Evolutionary conservation across 75 land plant genomes (phyloP), one percentile per base, ranked within the genome.

Genomic region (Pinus taeda): DNA sequence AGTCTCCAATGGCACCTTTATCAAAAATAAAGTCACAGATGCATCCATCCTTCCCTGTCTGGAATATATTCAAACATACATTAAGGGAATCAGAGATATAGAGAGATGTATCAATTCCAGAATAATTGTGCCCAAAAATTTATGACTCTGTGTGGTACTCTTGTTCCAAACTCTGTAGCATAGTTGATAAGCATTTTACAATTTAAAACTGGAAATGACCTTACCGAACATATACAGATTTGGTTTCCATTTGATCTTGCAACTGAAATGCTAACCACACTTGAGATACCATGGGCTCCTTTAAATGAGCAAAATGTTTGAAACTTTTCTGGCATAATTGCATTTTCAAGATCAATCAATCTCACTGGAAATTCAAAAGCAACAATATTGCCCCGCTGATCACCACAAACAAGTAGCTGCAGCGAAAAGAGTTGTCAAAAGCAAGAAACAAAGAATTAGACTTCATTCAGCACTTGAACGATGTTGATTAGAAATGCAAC

Each of bases 1-100:
- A 22, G 63, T 62, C n/a, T 55, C 6, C 26, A 21, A 26, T 58
- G 24, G 9, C 55, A 67, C 70, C 74, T 71, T 77, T 76, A 42
- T 84, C 81, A 77, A 85, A 83, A 30, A 85, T 72, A 70, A 95
- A 84, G 73, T 82, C 84, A 79, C 98, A 97, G 36, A 97, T 84
- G 79, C 98, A 97, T 39, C 99, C 99, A 87, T 97, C 99, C 71
- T 86, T 93, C 56, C 99, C 99, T 73, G 98, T 95, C 99, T 97
- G 85, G 30, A 26, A 73, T 26, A 55, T 39, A 67, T 64, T 73
- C 30, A 74, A 24, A 60, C 37, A 74, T 30, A 49, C 11, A 59
- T 61, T 71, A 24, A 57, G 21, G 55, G 55, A 49, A 49, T 49
- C 12, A 65, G 21, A 77, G 20, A 26, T 75, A 37, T 12, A 26